Evolutionary conservation across 1,284 basidiomycete species (phyloP).

Genomic region (Xerocomus alliaceus): DNA sequence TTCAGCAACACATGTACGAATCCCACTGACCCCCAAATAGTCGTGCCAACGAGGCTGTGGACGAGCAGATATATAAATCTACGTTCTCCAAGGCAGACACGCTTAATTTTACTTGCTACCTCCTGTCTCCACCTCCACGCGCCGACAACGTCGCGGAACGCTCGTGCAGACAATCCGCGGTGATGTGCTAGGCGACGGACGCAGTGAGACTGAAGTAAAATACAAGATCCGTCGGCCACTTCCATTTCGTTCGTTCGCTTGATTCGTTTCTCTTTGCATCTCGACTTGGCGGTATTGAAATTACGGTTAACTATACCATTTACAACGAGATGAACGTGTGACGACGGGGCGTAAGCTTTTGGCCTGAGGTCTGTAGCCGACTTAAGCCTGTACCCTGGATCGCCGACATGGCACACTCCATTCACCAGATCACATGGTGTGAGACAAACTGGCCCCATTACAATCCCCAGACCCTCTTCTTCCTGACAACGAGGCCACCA

Average conservation of each 20-base stretch:
- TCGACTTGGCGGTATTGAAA: neutral
- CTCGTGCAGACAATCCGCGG: conserved; percentile 28
- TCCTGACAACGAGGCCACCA: neutral
- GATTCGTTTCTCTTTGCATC: neutral
- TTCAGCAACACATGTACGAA: conserved; percentile 22
- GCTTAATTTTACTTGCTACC: too few species aligned
- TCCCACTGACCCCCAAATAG: conserved; percentile 2
- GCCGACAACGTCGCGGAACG: conserved; percentile 39
- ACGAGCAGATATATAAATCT: conserved; percentile 12
- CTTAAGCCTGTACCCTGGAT: neutral
- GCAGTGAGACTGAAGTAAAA: conserved; percentile 14
- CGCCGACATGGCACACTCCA: neutral
- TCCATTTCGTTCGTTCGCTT: conserved; percentile 14
- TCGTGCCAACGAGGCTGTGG: conserved; percentile 5
- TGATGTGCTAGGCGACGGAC: conserved; percentile 13
- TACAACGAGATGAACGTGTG: conserved; percentile 19
- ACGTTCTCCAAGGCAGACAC: neutral
- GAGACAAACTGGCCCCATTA: neutral
- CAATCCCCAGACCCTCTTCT: neutral
- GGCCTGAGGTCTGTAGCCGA: neutral
- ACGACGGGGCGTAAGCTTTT: neutral
- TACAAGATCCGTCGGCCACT: conserved; percentile 4
- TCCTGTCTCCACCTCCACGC: too few species aligned
- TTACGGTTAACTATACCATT: neutral
- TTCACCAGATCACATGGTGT: neutral